Percentiles rank a stretch among this genome's conserved stretches.
phyloP scores from a whole-genome alignment of 495 filamentous ascomycete genomes.

The Penicillium desertorum region DNA sequence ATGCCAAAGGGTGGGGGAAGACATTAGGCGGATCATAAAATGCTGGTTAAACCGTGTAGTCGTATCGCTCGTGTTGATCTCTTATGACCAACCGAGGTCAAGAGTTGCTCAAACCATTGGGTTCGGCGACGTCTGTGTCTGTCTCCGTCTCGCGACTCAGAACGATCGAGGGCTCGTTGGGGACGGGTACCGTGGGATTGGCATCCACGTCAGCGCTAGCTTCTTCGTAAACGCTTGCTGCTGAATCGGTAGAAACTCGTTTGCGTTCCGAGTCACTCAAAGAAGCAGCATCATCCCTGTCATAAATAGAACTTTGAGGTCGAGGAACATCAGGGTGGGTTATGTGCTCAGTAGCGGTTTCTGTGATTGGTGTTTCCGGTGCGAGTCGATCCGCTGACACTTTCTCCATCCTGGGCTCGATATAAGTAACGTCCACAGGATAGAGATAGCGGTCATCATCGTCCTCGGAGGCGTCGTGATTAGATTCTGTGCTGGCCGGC shows the following conservation, averaged over 20 bases:
- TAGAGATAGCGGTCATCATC: constrained; percentile 9
- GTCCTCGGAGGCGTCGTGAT: neutral
- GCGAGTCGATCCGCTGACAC: neutral
- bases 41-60: constrained; percentile 18
- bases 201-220: constrained; percentile 16
- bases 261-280: constrained; percentile 7
- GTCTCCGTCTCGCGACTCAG: constrained; percentile 1
- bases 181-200: neutral
- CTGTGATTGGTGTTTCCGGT: neutral
- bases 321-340: constrained; percentile 1
- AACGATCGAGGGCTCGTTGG: neutral
- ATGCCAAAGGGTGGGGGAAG: constrained; percentile 14
- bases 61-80: constrained; percentile 15
- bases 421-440: constrained; percentile 10
- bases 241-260: constrained; percentile 26
- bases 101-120: constrained; percentile 3
- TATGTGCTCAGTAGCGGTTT: neutral
- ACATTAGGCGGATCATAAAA: constrained; percentile 21
- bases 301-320: constrained; percentile 13
- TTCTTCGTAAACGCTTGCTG: constrained; percentile 29
- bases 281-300: constrained; percentile 12
- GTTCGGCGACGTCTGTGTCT: neutral
- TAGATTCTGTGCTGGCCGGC: constrained; percentile 1
- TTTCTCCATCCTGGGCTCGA: constrained; percentile 11
- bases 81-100: constrained; percentile 5